A percentile compares a stretch with the other conserved stretches of the same genome.
phyloP scores from a whole-genome alignment of 805 yeast species.

The Candida insectorum region DNA sequence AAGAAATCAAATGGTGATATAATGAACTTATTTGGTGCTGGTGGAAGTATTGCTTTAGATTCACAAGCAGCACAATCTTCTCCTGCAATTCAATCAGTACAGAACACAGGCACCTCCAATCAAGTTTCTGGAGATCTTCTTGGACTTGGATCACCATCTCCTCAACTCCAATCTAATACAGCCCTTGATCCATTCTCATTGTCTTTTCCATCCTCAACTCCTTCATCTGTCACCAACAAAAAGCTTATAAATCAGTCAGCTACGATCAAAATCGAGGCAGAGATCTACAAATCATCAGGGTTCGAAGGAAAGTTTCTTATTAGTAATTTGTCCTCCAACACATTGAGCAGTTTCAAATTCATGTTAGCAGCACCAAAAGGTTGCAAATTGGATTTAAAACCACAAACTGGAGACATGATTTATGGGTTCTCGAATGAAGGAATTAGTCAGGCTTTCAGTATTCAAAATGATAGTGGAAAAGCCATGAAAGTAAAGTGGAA shows the following conservation, averaged over 20 bases:
- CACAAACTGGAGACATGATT: conserved; percentile 58
- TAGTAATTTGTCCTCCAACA: conserved; percentile 46
- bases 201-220: conserved; percentile 37
- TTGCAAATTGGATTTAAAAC: conserved; percentile 53
- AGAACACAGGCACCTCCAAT: background rate
- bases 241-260: conserved; percentile 40
- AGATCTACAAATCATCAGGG: conserved; percentile 25
- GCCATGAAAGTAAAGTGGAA: conserved; percentile 74
- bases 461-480: conserved; percentile 32
- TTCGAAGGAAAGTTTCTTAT: conserved; percentile 46
- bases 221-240: conserved; percentile 15
- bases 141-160: conserved; percentile 41
- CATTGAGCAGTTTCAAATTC: conserved; percentile 52
- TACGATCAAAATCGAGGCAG: conserved; percentile 49
- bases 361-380: conserved; percentile 70
- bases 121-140: conserved; percentile 24
- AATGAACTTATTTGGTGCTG: conserved; percentile 45
- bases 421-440: conserved; percentile 47
- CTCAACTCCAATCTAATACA: conserved; percentile 26
- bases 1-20: conserved; percentile 19
- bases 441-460: conserved; percentile 49
- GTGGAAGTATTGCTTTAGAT: conserved; percentile 48
- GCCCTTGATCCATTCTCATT: conserved; percentile 40
- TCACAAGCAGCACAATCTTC: conserved; percentile 7
- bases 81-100: conserved; percentile 5